Evolutionary conservation across 305 asterid species (phyloP).

Genomic region (Solanum chacoense): DNA sequence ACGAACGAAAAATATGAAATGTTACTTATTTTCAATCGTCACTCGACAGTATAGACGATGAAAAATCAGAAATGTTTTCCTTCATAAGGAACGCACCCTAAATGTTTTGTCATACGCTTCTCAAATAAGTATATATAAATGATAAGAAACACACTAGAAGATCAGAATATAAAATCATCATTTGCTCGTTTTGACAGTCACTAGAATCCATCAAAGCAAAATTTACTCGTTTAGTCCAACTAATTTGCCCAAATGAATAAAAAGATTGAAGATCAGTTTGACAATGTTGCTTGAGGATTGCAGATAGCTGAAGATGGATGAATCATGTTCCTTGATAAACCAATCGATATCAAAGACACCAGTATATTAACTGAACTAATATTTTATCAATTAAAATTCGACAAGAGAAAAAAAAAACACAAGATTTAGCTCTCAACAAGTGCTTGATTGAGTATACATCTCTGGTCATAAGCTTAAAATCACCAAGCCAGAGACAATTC

Average conservation of each 20-base stretch:
- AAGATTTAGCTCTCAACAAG: neutral
- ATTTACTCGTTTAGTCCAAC: neutral
- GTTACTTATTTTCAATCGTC: too few relatives aligned
- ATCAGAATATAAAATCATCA: neutral
- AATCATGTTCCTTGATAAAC: neutral
- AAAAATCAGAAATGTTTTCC: neutral
- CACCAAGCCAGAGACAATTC: neutral
- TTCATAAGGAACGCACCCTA: neutral
- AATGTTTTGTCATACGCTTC: neutral
- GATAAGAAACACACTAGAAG: neutral
- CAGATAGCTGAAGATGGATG: neutral
- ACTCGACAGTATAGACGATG: neutral
- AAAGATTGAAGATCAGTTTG: neutral
- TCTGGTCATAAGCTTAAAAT: neutral
- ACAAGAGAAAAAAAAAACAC: neutral
- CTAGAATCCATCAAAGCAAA: neutral
- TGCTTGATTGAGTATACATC: neutral
- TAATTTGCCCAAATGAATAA: neutral
- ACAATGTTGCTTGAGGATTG: neutral
- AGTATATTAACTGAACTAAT: neutral
- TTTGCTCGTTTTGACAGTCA: neutral
- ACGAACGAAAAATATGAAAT: neutral
- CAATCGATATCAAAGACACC: neutral
- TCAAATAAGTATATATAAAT: neutral
- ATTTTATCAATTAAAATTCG: neutral